Conservation (phyloP, 371 early-diverging fungal genomes). For the Coemansia sp. region DNA sequence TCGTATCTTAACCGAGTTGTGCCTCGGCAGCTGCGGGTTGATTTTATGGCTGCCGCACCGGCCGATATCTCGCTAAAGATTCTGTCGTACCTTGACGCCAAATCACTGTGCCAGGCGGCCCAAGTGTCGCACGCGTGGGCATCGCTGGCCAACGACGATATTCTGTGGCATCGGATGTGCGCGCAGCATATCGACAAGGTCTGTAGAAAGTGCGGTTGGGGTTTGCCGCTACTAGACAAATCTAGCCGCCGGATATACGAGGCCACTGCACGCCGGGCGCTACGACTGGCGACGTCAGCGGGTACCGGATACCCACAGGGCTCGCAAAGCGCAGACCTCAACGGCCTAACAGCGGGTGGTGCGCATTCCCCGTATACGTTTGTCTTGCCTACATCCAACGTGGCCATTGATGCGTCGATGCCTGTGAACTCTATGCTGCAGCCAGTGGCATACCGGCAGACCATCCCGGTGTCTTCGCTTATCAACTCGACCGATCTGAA, state of each 20-base stretch:
- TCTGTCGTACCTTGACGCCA: constrained; percentile 85
- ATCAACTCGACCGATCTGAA: constrained; percentile 34
- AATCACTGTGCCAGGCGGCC: constrained; percentile 85
- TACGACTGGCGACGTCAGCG: constrained; percentile 23
- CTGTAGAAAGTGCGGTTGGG: constrained; percentile 95
- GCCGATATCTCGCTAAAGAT: constrained; percentile 77
- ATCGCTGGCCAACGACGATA: constrained; percentile 80
- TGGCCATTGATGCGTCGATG: constrained; percentile 17
- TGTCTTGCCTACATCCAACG: constrained; percentile 16
- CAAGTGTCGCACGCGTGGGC: constrained; percentile 83
- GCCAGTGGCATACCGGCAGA: constrained; percentile 13
- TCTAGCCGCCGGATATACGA: constrained; percentile 47
- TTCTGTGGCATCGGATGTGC: constrained; percentile 93
- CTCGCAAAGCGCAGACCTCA: neutral
- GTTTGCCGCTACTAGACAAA: constrained; percentile 67
- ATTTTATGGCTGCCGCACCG: constrained; percentile 75
- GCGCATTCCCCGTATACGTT: constrained; percentile 13
- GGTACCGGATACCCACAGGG: neutral
- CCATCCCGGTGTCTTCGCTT: constrained; percentile 46
- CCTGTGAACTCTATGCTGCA: neutral
- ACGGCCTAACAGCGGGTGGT: neutral
- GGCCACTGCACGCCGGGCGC: constrained; percentile 44
- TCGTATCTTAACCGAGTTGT: constrained; percentile 70
- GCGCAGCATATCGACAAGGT: constrained; percentile 95
- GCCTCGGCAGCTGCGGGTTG: constrained; percentile 72